phyloP scores from a whole-genome alignment of 371 early-diverging fungal species.

The Actinomucor elegans region DNA sequence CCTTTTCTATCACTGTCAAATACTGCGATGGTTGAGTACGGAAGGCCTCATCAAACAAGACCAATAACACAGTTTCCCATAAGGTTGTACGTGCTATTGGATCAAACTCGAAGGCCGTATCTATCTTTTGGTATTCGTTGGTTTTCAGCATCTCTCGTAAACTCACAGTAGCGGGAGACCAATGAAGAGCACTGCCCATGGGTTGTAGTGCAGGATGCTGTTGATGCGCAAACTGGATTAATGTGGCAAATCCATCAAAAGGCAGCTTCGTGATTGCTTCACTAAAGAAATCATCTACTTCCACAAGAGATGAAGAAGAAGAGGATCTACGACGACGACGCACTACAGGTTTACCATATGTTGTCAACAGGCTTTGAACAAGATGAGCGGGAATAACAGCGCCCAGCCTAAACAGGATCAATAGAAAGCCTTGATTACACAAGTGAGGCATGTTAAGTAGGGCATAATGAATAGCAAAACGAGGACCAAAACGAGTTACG shows the following conservation, averaged over 20 bases:
- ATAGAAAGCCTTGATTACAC: constrained; percentile 19
- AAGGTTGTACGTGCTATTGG: constrained; percentile 18
- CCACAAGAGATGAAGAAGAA: not conserved
- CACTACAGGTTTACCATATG: constrained; percentile 16
- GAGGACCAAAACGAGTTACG: constrained; percentile 17
- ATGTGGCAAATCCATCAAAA: constrained; percentile 26
- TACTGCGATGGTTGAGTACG: no score
- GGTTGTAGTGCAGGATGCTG: not conserved
- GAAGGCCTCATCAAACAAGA: constrained; percentile 29
- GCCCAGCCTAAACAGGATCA: constrained; percentile 18
- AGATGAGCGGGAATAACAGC: constrained; percentile 25
- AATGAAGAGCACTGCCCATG: not conserved
- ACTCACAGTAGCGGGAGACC: not conserved
- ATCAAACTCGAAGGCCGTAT: constrained; percentile 27
- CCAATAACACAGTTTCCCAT: constrained; percentile 21
- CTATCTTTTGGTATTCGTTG: constrained; percentile 7
- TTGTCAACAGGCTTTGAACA: constrained; percentile 16
- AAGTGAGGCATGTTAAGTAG: constrained; percentile 19
- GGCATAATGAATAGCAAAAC: constrained; percentile 32
- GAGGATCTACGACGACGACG: constrained; percentile 4
- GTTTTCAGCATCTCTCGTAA: constrained; percentile 10
- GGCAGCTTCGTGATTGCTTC: constrained; percentile 17
- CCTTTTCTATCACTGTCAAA: no score
- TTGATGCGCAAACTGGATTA: constrained; percentile 9
- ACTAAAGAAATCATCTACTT: constrained; percentile 6